Evolutionary conservation across 108 stramenopile genomes (phyloP).

Genomic region (Seminavis robusta): DNA sequence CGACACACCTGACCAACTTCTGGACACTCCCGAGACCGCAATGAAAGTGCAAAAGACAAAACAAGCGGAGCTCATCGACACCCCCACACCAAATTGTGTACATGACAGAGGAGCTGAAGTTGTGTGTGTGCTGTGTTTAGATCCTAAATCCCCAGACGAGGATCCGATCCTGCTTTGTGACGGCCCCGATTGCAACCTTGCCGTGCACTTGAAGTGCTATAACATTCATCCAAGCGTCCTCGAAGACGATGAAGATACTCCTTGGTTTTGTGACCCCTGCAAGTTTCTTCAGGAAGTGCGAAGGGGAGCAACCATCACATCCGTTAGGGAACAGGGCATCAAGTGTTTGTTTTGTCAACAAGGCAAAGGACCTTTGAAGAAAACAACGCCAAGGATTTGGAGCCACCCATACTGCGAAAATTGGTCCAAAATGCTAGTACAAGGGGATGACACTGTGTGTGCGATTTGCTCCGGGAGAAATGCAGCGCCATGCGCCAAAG

Average conservation of each 20-base stretch:
- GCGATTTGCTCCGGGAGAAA: too few relatives aligned
- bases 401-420: slow-evolving; percentile 23
- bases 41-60: too few relatives aligned
- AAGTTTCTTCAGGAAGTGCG: slow-evolving; percentile 1
- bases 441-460: too few relatives aligned
- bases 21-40: too few relatives aligned
- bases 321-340: too few relatives aligned
- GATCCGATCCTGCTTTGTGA: slow-evolving; percentile 61
- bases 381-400: slow-evolving; percentile 6
- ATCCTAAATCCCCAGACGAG: slow-evolving; percentile 24
- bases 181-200: slow-evolving; percentile 29
- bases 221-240: slow-evolving; percentile 4
- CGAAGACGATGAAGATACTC: slow-evolving; percentile 12
- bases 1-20: too few relatives aligned
- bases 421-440: too few relatives aligned
- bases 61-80: too few relatives aligned
- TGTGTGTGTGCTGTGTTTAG: slow-evolving; percentile 41
- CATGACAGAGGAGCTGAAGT: slow-evolving; percentile 28
- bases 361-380: slow-evolving; percentile 15
- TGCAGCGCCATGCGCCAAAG: too few relatives aligned
- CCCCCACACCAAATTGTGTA: too few relatives aligned
- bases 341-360: slow-evolving; percentile 16
- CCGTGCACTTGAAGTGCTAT: slow-evolving; percentile 57
- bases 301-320: neutral
- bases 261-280: slow-evolving; percentile 57